Percentiles rank a stretch among this genome's conserved stretches.
These are phyloP conservation scores for Balakata baccata DNA, from an alignment of 345 rosid species.

Conservation along the genomic window DNA sequence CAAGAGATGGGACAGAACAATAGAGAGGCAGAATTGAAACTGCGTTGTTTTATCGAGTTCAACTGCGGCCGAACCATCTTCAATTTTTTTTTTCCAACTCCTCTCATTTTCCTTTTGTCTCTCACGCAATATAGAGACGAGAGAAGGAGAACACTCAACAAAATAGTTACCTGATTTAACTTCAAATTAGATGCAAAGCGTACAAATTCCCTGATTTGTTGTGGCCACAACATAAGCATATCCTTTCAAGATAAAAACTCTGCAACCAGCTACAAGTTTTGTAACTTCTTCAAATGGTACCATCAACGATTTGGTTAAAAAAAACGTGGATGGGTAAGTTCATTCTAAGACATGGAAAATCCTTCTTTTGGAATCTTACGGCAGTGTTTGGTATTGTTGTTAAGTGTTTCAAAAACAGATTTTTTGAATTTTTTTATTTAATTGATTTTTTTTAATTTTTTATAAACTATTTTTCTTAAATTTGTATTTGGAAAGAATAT, in stretches of 20 bases:
- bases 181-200: conserved; percentile 10
- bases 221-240: conserved; percentile 83
- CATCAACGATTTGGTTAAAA: conserved; percentile 41
- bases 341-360: conserved; percentile 1
- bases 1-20: conserved; percentile 70
- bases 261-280: conserved; percentile 83
- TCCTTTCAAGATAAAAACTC: conserved; percentile 62
- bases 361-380: background rate
- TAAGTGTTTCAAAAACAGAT: conserved; percentile 13
- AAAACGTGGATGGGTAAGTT: background rate
- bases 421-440: too few species aligned
- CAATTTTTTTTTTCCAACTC: conserved; percentile 26
- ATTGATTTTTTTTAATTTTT: too few species aligned
- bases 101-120: too few species aligned
- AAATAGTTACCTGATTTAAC: too few species aligned
- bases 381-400: too few species aligned
- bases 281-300: conserved; percentile 98
- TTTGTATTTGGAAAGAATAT: too few species aligned
- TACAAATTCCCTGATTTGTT: conserved; percentile 52
- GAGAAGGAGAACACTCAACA: conserved; percentile 1
- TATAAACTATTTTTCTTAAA: too few species aligned
- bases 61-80: conserved; percentile 43
- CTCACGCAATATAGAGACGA: background rate
- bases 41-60: conserved; percentile 27
- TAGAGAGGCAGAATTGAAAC: conserved; percentile 58